Evolutionary conservation across 2,329 filamentous ascomycete genomes (phyloP).

Genomic region (Cladosporium sphaerospermum): DNA sequence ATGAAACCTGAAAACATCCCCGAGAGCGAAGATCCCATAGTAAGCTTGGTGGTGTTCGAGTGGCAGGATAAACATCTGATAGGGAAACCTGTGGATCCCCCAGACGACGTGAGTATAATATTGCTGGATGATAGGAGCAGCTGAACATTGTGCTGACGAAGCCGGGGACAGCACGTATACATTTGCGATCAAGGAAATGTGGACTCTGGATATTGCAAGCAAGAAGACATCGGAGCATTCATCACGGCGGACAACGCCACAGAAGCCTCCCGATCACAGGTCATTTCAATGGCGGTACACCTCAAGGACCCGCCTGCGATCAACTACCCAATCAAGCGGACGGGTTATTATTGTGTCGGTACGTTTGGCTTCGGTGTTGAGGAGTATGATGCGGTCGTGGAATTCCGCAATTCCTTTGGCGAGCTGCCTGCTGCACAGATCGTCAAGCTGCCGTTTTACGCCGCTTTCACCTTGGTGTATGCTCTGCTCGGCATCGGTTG

Average conservation of each 20-base stretch:
- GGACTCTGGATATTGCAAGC: conserved; percentile 63
- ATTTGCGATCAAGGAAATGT: conserved; percentile 74
- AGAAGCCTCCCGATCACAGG: conserved; percentile 61
- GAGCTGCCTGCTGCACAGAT: conserved; percentile 94
- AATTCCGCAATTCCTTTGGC: conserved; percentile 93
- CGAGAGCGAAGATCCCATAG: conserved; percentile 62
- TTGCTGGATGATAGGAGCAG: neutral
- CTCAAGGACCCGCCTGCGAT: conserved; percentile 68
- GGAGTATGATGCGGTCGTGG: conserved; percentile 73
- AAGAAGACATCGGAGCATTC: conserved; percentile 75
- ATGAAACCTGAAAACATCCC: conserved; percentile 50
- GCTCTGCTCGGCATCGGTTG: conserved; percentile 81
- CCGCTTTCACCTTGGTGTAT: conserved; percentile 87
- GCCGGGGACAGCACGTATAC: conserved; percentile 49
- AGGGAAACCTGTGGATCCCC: conserved; percentile 57
- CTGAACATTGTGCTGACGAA: conserved; percentile 12
- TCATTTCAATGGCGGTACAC: conserved; percentile 75
- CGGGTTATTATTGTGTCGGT: conserved; percentile 92
- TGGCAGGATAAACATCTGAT: conserved; percentile 81
- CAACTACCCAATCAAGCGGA: conserved; percentile 80
- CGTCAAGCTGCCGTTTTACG: conserved; percentile 94
- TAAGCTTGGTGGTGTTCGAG: conserved; percentile 87
- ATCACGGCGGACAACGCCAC: conserved; percentile 73
- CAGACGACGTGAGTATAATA: conserved; percentile 44
- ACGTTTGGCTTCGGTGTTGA: conserved; percentile 63